Evolutionary conservation across 2,329 filamentous ascomycete genomes (phyloP).

Genomic region (Ilyonectria mors-panacis): DNA sequence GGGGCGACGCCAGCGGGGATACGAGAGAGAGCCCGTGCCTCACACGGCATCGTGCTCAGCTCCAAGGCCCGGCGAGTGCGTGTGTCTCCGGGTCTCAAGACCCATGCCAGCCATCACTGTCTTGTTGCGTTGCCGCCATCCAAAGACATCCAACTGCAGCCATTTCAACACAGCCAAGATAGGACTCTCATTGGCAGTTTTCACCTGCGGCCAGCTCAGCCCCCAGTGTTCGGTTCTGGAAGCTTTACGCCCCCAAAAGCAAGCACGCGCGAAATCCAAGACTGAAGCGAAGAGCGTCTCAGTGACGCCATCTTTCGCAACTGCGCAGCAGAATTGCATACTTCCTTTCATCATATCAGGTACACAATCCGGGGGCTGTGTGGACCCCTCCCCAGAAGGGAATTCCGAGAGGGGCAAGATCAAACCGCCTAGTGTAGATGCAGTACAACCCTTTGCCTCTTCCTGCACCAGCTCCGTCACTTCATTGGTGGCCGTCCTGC

Average conservation of each 20-base stretch:
- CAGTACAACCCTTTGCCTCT: slow-evolving; percentile 38
- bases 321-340: slow-evolving; percentile 38
- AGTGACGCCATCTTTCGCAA: slow-evolving; percentile 48
- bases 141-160: background rate
- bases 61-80: slow-evolving; percentile 7
- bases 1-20: slow-evolving; percentile 11
- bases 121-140: slow-evolving; percentile 4
- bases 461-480: slow-evolving; percentile 34
- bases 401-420: slow-evolving; percentile 38
- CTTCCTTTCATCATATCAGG: slow-evolving; percentile 16
- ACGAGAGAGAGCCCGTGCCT: slow-evolving; percentile 6
- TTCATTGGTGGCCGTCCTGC: slow-evolving; percentile 40
- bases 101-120: slow-evolving; percentile 15
- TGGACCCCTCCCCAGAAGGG: slow-evolving; percentile 33
- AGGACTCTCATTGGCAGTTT: slow-evolving; percentile 8
- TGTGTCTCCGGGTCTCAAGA: slow-evolving; percentile 12
- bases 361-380: slow-evolving; percentile 31
- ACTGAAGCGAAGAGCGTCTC: slow-evolving; percentile 38
- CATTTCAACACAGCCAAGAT: slow-evolving; percentile 16
- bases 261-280: slow-evolving; percentile 18
- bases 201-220: background rate
- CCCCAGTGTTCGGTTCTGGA: slow-evolving; percentile 3
- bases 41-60: slow-evolving; percentile 21
- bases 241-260: slow-evolving; percentile 14
- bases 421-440: slow-evolving; percentile 38